Base-by-base conservation (phyloP, 768 basidiomycete genomes). In the Rhodocollybia butyracea region DNA sequence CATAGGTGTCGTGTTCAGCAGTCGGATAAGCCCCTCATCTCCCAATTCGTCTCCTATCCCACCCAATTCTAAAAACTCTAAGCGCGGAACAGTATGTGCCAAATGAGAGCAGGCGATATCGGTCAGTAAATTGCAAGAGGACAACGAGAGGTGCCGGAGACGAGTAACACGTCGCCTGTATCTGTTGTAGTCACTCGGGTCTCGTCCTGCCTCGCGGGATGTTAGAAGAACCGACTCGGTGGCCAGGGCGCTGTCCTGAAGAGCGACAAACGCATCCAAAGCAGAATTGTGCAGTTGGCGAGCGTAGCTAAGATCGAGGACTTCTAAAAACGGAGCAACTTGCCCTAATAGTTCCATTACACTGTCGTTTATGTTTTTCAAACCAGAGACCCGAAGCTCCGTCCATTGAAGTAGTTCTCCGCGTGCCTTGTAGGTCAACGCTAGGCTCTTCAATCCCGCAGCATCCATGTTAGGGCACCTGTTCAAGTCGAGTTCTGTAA, bases 61-160 rank as follows among this genome's bases (percentile, higher is more conserved):
- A 0, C 86, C 90, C 55, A 95, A 66, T 69, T 97, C 93, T 40
- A 97, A 73, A 53, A 83, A 81, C 63, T 90, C 85, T 13, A 97
- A 78, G 48, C 75, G 66, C 0, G 94, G 92, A 11, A 92, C 77
- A 11, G 83, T 74, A 63, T 84, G 69, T 12, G 88, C 83, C 36
- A 97, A 71, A 65, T 89, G 83, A 19, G 84, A 79, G 63, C 91
- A 89, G 6, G 86, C 87, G 27, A 72, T 76, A 63, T 92, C 89
- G 3, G 90, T 91, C 56, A 96, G 74, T 59, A 87, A 71, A 19
- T 73, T 62, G 61, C 92, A 94, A 38, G 70, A 75, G 17, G 92
- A 91, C 46, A 96, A 68, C 41, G 77, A 81, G 26, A 96, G 73
- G 66, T 94, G 91, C 27, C 85, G 79, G 52, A 95, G 76, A 32